phyloP scores from a whole-genome alignment of 768 basidiomycete genomes.

The Hortiboletus flavorubellus region DNA sequence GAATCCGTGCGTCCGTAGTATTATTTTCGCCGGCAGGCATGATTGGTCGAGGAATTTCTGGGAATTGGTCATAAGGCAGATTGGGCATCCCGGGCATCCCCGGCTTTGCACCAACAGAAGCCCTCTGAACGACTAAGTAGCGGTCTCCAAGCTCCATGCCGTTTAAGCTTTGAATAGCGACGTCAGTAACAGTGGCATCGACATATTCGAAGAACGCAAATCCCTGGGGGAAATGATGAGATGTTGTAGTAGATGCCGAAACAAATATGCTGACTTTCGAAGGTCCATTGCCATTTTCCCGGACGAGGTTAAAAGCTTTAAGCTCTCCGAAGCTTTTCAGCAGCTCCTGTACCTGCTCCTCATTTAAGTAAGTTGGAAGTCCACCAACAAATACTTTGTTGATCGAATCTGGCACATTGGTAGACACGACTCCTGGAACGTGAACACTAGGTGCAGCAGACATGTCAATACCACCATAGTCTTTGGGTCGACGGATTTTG shows the following conservation, averaged over 20 bases:
- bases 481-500: constrained; percentile 96
- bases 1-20: constrained; percentile 66
- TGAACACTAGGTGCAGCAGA: constrained; percentile 61
- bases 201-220: constrained; percentile 99
- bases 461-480: constrained; percentile 82
- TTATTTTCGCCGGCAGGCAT: constrained; percentile 77
- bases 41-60: constrained; percentile 82
- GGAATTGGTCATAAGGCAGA: constrained; percentile 76
- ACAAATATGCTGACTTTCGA: constrained; percentile 63
- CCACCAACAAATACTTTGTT: constrained; percentile 99
- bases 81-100: constrained; percentile 57
- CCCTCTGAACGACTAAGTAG: constrained; percentile 93
- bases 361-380: constrained; percentile 91
- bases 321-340: constrained; percentile 97
- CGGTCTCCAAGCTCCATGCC: constrained; percentile 98
- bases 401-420: constrained; percentile 94
- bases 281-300: constrained; percentile 83
- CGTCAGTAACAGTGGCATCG: constrained; percentile 83
- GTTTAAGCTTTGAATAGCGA: constrained; percentile 93
- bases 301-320: constrained; percentile 96
- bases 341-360: constrained; percentile 98
- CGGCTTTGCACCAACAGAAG: constrained; percentile 88
- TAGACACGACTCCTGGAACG: constrained; percentile 94
- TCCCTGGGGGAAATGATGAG: constrained; percentile 52
- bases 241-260: not conserved